Evolutionary conservation across 139 green algal genomes (phyloP).

Genomic region (Limnomonas spitsbergensis): DNA sequence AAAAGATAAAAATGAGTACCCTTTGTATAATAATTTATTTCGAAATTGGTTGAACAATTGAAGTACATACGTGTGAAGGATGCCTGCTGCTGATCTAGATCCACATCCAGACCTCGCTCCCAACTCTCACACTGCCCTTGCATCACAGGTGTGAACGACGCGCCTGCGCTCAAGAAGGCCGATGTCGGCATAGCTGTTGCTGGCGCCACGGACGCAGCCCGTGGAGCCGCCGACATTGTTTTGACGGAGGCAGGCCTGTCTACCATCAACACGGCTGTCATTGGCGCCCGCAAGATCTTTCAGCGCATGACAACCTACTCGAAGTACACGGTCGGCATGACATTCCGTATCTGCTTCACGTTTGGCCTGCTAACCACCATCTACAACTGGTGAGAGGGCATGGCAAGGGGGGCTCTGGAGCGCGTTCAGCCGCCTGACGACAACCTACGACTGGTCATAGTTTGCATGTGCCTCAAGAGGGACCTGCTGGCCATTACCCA

Average conservation of each 20-base stretch:
- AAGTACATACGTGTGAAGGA: too few species aligned
- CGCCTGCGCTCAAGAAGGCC: conserved; percentile 91
- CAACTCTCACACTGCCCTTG: too few species aligned
- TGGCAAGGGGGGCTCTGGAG: conserved; percentile 37
- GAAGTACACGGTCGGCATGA: conserved; percentile 86
- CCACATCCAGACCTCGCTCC: too few species aligned
- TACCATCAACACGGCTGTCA: conserved; percentile 70
- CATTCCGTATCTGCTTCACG: conserved; percentile 84
- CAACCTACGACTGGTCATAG: too few species aligned
- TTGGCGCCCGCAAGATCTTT: conserved; percentile 84
- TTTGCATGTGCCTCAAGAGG: not conserved
- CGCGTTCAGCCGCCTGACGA: too few species aligned
- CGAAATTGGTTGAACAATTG: too few species aligned
- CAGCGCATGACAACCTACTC: conserved; percentile 86
- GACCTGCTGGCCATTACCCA: not conserved
- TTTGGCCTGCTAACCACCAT: conserved; percentile 80
- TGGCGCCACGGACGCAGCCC: conserved; percentile 73
- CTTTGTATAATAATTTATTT: too few species aligned
- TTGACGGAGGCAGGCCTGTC: conserved; percentile 53
- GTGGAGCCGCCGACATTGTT: conserved; percentile 81
- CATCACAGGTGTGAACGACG: conserved; percentile 96
- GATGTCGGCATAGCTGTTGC: conserved; percentile 90
- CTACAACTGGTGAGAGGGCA: conserved; percentile 75
- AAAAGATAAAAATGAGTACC: too few species aligned
- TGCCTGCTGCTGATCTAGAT: too few species aligned